Conservation (phyloP, 2,329 filamentous ascomycete genomes). For the Coleophoma eucalyptorum region DNA sequence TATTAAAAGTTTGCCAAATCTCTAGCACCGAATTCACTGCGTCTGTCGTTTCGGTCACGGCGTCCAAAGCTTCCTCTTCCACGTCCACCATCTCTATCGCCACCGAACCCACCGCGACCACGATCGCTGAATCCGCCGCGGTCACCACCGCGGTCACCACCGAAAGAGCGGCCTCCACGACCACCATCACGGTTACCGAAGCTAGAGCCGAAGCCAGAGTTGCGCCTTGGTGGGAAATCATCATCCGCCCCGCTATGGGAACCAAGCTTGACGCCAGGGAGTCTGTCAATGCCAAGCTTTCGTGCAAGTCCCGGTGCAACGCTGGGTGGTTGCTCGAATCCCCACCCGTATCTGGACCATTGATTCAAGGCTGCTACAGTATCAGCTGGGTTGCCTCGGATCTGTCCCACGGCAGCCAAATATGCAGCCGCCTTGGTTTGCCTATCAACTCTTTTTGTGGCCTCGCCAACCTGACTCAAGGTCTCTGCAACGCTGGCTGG, state of each 20-base stretch:
- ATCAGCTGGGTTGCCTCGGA: background rate
- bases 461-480: conserved; percentile 19
- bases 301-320: conserved; percentile 13
- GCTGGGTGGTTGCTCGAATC: conserved; percentile 24
- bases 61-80: conserved; percentile 1
- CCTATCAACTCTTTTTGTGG: conserved; percentile 22
- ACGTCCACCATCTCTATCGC: background rate
- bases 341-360: conserved; percentile 28
- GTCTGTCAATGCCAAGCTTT: conserved; percentile 17
- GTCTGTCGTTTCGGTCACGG: background rate
- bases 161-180: conserved; percentile 4
- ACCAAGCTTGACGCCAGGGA: conserved; percentile 16
- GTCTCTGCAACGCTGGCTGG: conserved; percentile 20
- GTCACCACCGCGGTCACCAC: background rate
- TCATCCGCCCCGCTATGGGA: background rate
- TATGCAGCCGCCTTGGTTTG: conserved; percentile 21
- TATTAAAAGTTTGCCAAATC: no score
- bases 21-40: no score
- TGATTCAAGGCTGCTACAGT: conserved; percentile 18
- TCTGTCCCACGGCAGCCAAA: conserved; percentile 13
- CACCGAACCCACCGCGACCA: background rate
- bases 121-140: background rate
- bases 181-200: background rate
- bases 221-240: background rate
- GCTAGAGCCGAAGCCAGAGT: background rate